A percentile compares a stretch with the other conserved stretches of the same genome.
phyloP scores from a whole-genome alignment of 352 stramenopile species.

The Halophytophthora batemanensis region DNA sequence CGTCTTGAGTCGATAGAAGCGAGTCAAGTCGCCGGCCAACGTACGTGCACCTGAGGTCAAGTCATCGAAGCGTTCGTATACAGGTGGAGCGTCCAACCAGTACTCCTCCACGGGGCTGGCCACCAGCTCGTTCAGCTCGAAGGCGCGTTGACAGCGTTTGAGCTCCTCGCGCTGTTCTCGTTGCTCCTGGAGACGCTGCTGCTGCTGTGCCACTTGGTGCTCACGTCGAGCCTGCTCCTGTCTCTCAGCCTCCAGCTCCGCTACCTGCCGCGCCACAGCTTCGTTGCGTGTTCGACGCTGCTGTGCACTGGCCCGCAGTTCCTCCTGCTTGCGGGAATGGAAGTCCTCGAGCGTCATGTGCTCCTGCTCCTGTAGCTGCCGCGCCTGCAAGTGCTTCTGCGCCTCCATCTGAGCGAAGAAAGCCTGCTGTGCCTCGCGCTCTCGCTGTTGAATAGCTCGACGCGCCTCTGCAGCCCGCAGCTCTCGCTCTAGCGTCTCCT shows the following conservation, averaged over 20 bases:
- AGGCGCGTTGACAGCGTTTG: conserved; percentile 54
- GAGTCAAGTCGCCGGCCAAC: conserved; percentile 47
- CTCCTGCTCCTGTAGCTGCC: conserved; percentile 39
- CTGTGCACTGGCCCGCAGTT: conserved; percentile 22
- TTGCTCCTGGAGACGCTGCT: conserved; percentile 39
- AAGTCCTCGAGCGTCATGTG: conserved; percentile 59
- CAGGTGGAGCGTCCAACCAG: conserved; percentile 34
- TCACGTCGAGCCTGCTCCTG: conserved; percentile 39
- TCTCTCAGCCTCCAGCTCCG: conserved; percentile 46
- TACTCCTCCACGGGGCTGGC: conserved; percentile 62
- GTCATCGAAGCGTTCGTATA: conserved; percentile 36
- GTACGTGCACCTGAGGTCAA: conserved; percentile 29
- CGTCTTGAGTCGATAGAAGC: conserved; percentile 59
- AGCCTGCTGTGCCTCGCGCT: conserved; percentile 36
- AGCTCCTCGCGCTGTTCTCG: conserved; percentile 51
- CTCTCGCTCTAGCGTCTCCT: conserved; percentile 35
- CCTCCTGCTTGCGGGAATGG: conserved; percentile 45
- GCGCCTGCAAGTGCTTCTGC: conserved; percentile 38
- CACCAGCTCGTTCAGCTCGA: conserved; percentile 61
- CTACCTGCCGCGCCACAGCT: conserved; percentile 37
- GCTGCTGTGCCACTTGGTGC: conserved; percentile 47
- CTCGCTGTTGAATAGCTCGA: conserved; percentile 37
- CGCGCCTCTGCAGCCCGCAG: conserved; percentile 33
- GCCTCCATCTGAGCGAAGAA: conserved; percentile 68
- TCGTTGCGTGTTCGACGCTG: conserved; percentile 35